phyloP scores from a whole-genome alignment of 2,329 filamentous ascomycete species.

The Arthrobotrys entomopaga region DNA sequence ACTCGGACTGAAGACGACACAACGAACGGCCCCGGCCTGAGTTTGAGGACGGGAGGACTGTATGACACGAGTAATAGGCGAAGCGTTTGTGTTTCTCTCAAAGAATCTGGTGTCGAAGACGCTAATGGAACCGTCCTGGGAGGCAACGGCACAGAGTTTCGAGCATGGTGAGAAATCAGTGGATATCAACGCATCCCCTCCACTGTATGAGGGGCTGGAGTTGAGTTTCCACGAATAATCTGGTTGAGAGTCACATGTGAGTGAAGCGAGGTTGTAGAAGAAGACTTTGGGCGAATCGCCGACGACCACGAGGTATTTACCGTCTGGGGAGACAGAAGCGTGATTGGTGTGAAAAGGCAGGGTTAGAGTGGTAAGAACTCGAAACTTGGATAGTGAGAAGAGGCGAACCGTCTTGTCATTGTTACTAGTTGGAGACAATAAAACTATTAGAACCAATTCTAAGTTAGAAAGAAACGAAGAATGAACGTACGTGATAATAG shows the following conservation, averaged over 20 bases:
- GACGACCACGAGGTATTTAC: slow-evolving; percentile 80
- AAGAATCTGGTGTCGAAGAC: slow-evolving; percentile 70
- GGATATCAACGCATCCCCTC: slow-evolving; percentile 68
- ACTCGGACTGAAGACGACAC: slow-evolving; percentile 90
- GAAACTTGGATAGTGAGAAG: slow-evolving; percentile 77
- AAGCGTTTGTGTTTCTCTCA: slow-evolving; percentile 64
- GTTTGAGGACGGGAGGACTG: slow-evolving; percentile 77
- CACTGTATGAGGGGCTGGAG: slow-evolving; percentile 62
- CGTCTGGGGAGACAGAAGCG: slow-evolving; percentile 91
- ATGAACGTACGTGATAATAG: slow-evolving; percentile 64
- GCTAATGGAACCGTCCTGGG: slow-evolving; percentile 81
- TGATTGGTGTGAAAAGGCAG: slow-evolving; percentile 92
- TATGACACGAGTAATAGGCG: slow-evolving; percentile 77
- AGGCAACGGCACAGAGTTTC: slow-evolving; percentile 77
- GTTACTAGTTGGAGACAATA: slow-evolving; percentile 73
- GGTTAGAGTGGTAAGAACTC: slow-evolving; percentile 75
- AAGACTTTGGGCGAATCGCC: slow-evolving; percentile 88
- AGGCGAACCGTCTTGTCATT: slow-evolving; percentile 90
- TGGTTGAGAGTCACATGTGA: slow-evolving; percentile 55
- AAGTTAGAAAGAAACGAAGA: slow-evolving; percentile 67
- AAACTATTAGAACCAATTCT: slow-evolving; percentile 63
- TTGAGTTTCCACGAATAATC: slow-evolving; percentile 56
- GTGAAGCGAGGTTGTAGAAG: slow-evolving; percentile 71
- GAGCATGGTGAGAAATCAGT: slow-evolving; percentile 80
- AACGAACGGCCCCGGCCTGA: slow-evolving; percentile 81